A percentile compares a stretch with the other conserved stretches of the same genome.
These are phyloP conservation scores for Borovskyia barvae DNA, from an alignment of 208 protist species.

Conservation along the genomic window DNA sequence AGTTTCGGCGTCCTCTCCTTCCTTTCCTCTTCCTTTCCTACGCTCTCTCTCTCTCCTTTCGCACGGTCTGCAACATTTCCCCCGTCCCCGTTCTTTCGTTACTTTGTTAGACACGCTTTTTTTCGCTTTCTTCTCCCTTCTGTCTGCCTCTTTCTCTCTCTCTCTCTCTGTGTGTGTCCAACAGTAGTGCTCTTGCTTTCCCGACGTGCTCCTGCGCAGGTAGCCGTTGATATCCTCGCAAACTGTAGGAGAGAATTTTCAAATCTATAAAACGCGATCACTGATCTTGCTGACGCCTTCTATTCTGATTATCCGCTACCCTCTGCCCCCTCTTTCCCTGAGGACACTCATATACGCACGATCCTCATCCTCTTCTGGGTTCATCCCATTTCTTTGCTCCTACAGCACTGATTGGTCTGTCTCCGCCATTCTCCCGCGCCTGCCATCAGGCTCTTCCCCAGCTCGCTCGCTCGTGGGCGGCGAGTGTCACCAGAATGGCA, in stretches of 20 bases:
- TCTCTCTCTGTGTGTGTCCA: not conserved
- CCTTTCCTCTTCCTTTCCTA: not conserved
- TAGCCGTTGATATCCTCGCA: too few species aligned
- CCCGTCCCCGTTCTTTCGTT: not conserved
- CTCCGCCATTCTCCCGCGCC: not conserved
- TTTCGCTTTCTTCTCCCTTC: not conserved
- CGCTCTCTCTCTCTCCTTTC: not conserved
- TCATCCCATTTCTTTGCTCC: conserved; percentile 1
- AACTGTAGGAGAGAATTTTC: too few species aligned
- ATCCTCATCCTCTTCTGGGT: not conserved
- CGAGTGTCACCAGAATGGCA: conserved; percentile 8
- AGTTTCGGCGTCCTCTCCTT: not conserved
- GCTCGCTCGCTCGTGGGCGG: too few species aligned
- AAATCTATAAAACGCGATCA: too few species aligned
- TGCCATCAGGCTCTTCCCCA: not conserved
- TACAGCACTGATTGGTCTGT: not conserved
- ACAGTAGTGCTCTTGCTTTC: too few species aligned
- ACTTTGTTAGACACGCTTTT: not conserved
- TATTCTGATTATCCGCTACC: too few species aligned
- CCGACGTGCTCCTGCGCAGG: too few species aligned
- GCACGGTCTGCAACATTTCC: not conserved
- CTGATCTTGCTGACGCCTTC: too few species aligned
- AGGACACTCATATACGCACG: not conserved
- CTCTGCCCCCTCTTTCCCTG: not conserved
- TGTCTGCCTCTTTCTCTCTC: not conserved